phyloP scores from a whole-genome alignment of 2,329 filamentous ascomycete genomes.

The Eurotiales sp. region DNA sequence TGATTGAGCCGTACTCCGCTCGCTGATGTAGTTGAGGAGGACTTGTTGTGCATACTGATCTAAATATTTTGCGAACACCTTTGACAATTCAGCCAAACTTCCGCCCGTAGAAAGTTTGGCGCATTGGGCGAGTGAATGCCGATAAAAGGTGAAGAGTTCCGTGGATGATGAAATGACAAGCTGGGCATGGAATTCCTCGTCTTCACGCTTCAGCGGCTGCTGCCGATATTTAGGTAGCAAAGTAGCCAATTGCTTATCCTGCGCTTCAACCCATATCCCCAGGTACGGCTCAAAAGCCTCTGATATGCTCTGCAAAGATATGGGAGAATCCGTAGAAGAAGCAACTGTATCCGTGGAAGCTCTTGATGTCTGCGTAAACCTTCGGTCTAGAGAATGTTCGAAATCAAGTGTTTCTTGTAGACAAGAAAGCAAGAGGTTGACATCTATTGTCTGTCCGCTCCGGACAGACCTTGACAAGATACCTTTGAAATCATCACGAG shows the following conservation, averaged over 20 bases:
- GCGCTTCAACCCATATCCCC: conserved; percentile 93
- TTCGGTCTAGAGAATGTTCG: conserved; percentile 82
- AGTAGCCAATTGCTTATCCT: conserved; percentile 78
- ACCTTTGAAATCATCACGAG: conserved; percentile 88
- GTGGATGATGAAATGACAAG: conserved; percentile 91
- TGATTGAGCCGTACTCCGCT: conserved; percentile 53
- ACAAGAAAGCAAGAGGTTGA: conserved; percentile 82
- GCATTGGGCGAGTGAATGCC: conserved; percentile 86
- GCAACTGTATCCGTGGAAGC: conserved; percentile 87
- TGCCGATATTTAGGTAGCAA: conserved; percentile 85
- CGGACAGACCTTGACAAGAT: conserved; percentile 87
- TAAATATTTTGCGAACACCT: conserved; percentile 83
- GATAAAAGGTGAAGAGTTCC: conserved; percentile 96
- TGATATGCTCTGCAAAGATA: conserved; percentile 87
- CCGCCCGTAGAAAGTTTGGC: conserved; percentile 93
- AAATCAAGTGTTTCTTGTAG: conserved; percentile 96
- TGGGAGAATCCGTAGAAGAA: conserved; percentile 72
- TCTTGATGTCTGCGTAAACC: conserved; percentile 67
- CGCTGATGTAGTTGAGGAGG: conserved; percentile 66
- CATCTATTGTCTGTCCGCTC: conserved; percentile 75
- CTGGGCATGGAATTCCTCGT: conserved; percentile 89
- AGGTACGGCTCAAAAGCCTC: conserved; percentile 97
- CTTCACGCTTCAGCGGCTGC: conserved; percentile 72
- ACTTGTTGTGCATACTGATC: conserved; percentile 96
- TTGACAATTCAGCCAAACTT: conserved; percentile 77